Evolutionary conservation across 257 asterid genomes (phyloP).

Genomic region (Solanum microdontum): DNA sequence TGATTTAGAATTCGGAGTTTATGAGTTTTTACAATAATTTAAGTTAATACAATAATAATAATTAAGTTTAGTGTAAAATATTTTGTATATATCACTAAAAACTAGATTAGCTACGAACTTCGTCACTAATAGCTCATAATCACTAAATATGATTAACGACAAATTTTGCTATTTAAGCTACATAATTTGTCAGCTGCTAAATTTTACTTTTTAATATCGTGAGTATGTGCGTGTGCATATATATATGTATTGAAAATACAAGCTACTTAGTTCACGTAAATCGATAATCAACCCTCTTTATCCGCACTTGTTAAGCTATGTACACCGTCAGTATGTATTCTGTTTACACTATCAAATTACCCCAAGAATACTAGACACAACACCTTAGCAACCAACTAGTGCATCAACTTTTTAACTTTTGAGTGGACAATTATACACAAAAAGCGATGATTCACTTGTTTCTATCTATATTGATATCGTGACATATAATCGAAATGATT

Average conservation of each 20-base stretch:
- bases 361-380: not conserved
- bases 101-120: not conserved
- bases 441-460: not conserved
- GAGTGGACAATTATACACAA: too few relatives aligned
- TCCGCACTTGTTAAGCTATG: not conserved
- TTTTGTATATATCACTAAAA: not conserved
- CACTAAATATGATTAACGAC: not conserved
- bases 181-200: not conserved
- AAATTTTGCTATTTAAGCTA: not conserved
- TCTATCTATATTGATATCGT: not conserved
- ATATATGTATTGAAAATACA: too few relatives aligned
- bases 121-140: too few relatives aligned
- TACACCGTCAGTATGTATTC: too few relatives aligned
- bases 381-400: not conserved
- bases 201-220: too few relatives aligned
- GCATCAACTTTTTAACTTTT: too few relatives aligned
- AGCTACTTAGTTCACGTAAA: not conserved
- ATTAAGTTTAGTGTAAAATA: not conserved
- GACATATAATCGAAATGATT: not conserved
- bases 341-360: too few relatives aligned
- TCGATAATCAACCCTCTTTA: not conserved
- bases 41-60: not conserved
- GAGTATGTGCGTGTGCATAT: not conserved
- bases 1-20: too few relatives aligned
- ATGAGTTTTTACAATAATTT: too few relatives aligned